Evolutionary conservation across 106 monocot species (phyloP).

Genomic region (Phalaenopsis aphrodite): DNA sequence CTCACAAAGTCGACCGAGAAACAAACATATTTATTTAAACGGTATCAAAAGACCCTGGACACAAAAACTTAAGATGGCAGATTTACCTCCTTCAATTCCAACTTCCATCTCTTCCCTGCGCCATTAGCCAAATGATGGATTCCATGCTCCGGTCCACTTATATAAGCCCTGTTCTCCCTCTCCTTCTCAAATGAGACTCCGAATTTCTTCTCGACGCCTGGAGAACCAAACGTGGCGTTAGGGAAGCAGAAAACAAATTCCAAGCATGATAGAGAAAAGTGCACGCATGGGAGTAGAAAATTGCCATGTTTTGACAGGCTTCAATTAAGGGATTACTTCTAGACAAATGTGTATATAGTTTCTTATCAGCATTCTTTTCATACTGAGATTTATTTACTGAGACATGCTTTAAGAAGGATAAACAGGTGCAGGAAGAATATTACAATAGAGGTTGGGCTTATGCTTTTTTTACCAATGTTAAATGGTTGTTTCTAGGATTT

Average conservation of each 20-base stretch:
- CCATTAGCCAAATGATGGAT: constrained; percentile 83
- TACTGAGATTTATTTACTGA: too few relatives aligned
- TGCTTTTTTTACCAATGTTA: too few relatives aligned
- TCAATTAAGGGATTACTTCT: too few relatives aligned
- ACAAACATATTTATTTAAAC: not conserved
- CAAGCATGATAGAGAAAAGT: not conserved
- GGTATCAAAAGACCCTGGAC: constrained; percentile 36
- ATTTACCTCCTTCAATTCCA: constrained; percentile 49
- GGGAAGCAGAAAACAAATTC: not conserved
- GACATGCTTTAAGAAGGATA: too few relatives aligned
- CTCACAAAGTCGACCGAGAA: too few relatives aligned
- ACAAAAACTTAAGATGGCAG: constrained; percentile 32
- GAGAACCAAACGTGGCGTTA: not conserved
- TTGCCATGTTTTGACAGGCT: too few relatives aligned
- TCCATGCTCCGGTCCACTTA: constrained; percentile 76
- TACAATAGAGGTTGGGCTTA: too few relatives aligned
- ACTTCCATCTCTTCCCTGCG: constrained; percentile 56
- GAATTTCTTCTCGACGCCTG: constrained; percentile 57
- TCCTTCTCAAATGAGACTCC: constrained; percentile 46
- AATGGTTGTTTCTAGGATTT: too few relatives aligned
- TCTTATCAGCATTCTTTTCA: too few relatives aligned
- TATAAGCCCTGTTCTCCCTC: constrained; percentile 54
- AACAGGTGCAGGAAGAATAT: too few relatives aligned
- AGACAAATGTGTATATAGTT: too few relatives aligned
- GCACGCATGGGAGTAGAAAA: not conserved